These are phyloP conservation scores for Candida boidinii DNA, from an alignment of 805 yeast species.

Conservation along the genomic window DNA sequence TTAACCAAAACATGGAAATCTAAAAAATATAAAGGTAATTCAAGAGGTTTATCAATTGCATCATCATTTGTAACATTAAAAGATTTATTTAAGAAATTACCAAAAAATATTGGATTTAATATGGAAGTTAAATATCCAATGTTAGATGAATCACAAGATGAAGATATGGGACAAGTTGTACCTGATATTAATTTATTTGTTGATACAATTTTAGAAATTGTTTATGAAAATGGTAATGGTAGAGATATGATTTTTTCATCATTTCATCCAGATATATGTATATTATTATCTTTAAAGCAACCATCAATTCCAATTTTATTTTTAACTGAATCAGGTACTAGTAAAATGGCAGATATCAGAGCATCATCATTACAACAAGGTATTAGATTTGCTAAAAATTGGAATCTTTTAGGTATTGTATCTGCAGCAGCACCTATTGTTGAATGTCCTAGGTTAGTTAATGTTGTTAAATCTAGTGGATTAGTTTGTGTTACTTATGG, in stretches of 20 bases:
- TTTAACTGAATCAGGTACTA: constrained; percentile 83
- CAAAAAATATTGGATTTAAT: constrained; percentile 82
- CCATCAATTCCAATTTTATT: constrained; percentile 89
- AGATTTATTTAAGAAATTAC: constrained; percentile 76
- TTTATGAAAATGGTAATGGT: constrained; percentile 69
- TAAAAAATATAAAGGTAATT: constrained; percentile 87
- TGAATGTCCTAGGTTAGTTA: constrained; percentile 82
- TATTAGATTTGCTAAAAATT: constrained; percentile 78
- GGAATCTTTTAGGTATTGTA: constrained; percentile 90
- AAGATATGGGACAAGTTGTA: constrained; percentile 79
- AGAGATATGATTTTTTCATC: constrained; percentile 87
- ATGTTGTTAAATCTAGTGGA: constrained; percentile 86
- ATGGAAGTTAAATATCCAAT: constrained; percentile 93
- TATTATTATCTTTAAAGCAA: constrained; percentile 79
- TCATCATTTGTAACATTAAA: constrained; percentile 84
- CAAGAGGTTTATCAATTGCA: constrained; percentile 82
- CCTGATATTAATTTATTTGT: constrained; percentile 82
- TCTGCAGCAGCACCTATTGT: constrained; percentile 82
- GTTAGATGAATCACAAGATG: constrained; percentile 86
- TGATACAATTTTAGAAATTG: constrained; percentile 73
- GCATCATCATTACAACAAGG: constrained; percentile 88
- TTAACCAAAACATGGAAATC: constrained; percentile 82
- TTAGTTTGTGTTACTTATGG: constrained; percentile 94
- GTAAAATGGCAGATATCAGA: constrained; percentile 79
- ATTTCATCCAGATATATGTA: constrained; percentile 90